These are phyloP conservation scores for Amphicarpaea edgeworthii DNA, from an alignment of 306 rosid genomes.

Conservation along the genomic window DNA sequence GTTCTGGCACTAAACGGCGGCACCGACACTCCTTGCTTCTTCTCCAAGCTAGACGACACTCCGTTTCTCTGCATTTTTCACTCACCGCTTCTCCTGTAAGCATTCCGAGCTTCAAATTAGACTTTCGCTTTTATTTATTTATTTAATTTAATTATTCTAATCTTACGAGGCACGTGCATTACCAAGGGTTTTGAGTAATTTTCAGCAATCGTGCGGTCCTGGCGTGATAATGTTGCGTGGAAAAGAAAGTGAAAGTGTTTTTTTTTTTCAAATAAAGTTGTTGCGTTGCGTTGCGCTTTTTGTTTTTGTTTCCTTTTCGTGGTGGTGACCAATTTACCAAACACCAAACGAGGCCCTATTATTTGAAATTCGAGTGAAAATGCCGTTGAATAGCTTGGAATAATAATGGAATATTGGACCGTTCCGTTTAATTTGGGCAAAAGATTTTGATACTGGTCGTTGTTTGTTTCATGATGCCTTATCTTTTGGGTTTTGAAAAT, in stretches of 20 bases:
- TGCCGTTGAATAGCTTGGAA: constrained; percentile 44
- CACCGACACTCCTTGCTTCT: constrained; percentile 79
- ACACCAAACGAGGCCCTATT: constrained; percentile 43
- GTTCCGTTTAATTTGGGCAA: constrained; percentile 46
- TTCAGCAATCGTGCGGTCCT: constrained; percentile 1
- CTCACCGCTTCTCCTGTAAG: constrained; percentile 50
- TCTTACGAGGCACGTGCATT: not conserved
- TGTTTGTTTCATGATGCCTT: constrained; percentile 52
- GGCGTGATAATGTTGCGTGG: not conserved
- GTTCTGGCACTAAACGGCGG: constrained; percentile 4
- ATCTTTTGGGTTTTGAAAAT: constrained; percentile 56
- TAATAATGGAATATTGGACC: constrained; percentile 45
- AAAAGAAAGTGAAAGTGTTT: not conserved
- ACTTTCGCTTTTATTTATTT: not conserved
- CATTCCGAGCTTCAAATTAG: not conserved
- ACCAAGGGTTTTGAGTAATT: not conserved
- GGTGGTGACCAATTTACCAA: constrained; percentile 29
- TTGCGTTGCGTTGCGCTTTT: not conserved
- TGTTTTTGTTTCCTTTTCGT: not conserved
- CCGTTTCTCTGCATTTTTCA: constrained; percentile 40
- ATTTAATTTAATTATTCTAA: not conserved
- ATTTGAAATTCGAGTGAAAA: constrained; percentile 49
- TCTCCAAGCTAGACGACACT: constrained; percentile 39
- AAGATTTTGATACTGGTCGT: constrained; percentile 32
- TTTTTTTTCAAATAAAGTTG: constrained; percentile 7